Evolutionary conservation across 2,329 filamentous ascomycete species (phyloP).

Genomic region (Drechslerella dactyloides): DNA sequence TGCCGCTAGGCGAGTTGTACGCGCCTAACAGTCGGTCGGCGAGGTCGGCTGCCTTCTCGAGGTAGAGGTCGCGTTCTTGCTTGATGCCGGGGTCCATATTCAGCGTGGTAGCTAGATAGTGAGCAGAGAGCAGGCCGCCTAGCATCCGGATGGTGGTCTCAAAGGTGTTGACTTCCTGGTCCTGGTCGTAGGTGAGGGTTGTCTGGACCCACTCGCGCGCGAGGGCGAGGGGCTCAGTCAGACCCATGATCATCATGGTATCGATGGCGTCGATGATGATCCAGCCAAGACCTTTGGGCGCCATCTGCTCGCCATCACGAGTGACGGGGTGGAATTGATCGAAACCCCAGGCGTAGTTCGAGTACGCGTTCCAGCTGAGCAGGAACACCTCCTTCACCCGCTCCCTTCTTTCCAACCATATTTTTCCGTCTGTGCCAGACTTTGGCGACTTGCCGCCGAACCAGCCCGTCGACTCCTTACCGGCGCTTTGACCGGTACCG

Average conservation of each 20-base stretch:
- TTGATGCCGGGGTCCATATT: constrained; percentile 76
- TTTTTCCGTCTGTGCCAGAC: constrained; percentile 58
- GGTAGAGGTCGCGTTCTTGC: constrained; percentile 82
- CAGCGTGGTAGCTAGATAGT: constrained; percentile 87
- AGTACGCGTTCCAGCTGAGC: constrained; percentile 90
- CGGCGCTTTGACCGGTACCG: constrained; percentile 59
- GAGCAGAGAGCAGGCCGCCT: constrained; percentile 86
- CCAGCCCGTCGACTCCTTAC: constrained; percentile 66
- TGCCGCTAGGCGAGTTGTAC: constrained; percentile 83
- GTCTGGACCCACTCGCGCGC: constrained; percentile 88
- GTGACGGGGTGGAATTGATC: constrained; percentile 87
- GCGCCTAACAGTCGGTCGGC: constrained; percentile 85
- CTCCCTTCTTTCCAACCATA: constrained; percentile 80
- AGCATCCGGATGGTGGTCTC: constrained; percentile 98
- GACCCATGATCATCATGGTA: constrained; percentile 97
- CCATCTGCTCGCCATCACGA: constrained; percentile 82
- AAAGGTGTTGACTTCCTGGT: constrained; percentile 96
- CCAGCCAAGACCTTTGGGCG: constrained; percentile 88
- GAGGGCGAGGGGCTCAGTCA: constrained; percentile 81
- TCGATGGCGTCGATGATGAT: constrained; percentile 96
- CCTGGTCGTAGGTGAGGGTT: constrained; percentile 81
- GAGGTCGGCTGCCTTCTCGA: constrained; percentile 93
- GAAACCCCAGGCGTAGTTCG: constrained; percentile 89
- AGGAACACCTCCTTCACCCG: constrained; percentile 87
- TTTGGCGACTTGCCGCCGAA: constrained; percentile 59